These are phyloP conservation scores for Bonia amplexicaulis DNA, from an alignment of 176 grass and related monocot species.

Conservation along the genomic window DNA sequence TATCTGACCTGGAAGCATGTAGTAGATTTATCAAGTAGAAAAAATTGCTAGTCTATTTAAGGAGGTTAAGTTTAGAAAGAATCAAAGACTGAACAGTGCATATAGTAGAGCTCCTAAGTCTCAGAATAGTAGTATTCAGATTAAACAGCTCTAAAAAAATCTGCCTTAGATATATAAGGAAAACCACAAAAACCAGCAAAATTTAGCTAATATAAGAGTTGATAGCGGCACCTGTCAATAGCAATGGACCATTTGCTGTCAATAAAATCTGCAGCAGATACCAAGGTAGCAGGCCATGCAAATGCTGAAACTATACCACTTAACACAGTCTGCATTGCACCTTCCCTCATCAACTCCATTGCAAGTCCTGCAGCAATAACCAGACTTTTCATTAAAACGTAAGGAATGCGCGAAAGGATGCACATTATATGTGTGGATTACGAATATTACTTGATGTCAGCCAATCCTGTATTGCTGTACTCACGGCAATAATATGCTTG, in stretches of 20 bases:
- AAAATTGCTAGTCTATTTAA: not conserved
- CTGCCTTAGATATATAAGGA: not conserved
- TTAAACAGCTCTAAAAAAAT: not conserved
- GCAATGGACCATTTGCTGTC: conserved; percentile 93
- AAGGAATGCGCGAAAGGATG: not conserved
- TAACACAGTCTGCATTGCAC: conserved; percentile 86
- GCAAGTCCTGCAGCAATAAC: conserved; percentile 53
- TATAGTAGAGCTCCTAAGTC: not conserved
- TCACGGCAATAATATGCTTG: conserved; percentile 74
- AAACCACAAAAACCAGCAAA: not conserved
- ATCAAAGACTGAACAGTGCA: not conserved
- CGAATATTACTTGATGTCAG: conserved; percentile 71
- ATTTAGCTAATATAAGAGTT: not conserved
- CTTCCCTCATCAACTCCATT: conserved; percentile 79
- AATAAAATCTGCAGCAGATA: conserved; percentile 84
- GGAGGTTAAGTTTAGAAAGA: not conserved
- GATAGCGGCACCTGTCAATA: conserved; percentile 70
- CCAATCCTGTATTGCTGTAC: conserved; percentile 92
- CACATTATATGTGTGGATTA: conserved; percentile 6
- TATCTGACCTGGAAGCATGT: conserved; percentile 73
- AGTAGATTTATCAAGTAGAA: conserved; percentile 16
- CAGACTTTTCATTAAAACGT: conserved; percentile 20
- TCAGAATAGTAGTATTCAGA: not conserved
- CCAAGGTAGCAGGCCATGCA: conserved; percentile 74
- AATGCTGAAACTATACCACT: conserved; percentile 72